These are phyloP conservation scores for Penicillium verhagenii DNA, from an alignment of 495 filamentous ascomycete species.

Conservation along the genomic window DNA sequence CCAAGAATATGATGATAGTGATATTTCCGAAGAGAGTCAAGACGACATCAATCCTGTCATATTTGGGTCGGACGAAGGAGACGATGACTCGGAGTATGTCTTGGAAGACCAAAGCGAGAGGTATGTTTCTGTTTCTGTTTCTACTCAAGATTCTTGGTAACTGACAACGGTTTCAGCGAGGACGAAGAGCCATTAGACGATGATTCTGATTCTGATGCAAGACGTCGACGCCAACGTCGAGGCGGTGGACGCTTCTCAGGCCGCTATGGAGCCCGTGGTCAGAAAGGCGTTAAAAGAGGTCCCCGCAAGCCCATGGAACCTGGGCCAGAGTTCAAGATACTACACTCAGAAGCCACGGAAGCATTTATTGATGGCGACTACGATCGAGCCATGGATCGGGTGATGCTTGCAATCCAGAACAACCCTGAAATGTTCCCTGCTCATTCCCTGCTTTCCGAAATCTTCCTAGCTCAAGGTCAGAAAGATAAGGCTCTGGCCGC, in stretches of 20 bases:
- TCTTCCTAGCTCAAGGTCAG: slow-evolving; percentile 67
- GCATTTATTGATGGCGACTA: slow-evolving; percentile 67
- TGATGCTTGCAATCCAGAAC: slow-evolving; percentile 68
- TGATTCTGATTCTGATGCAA: slow-evolving; percentile 26
- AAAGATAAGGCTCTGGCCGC: slow-evolving; percentile 65
- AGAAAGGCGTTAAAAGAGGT: slow-evolving; percentile 55
- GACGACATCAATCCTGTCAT: slow-evolving; percentile 1
- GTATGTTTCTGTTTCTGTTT: slow-evolving; percentile 25
- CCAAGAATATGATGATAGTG: slow-evolving; percentile 9
- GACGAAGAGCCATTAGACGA: slow-evolving; percentile 32
- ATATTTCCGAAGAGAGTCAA: slow-evolving; percentile 6
- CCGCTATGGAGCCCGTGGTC: slow-evolving; percentile 45
- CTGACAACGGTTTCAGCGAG: slow-evolving; percentile 2
- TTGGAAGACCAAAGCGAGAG: slow-evolving; percentile 28
- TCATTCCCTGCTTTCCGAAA: slow-evolving; percentile 71
- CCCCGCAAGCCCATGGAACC: slow-evolving; percentile 73
- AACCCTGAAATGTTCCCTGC: slow-evolving; percentile 83
- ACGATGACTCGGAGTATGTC: slow-evolving; percentile 28
- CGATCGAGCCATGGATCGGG: slow-evolving; percentile 59
- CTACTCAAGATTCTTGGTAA: neutral
- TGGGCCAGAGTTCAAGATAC: slow-evolving; percentile 68
- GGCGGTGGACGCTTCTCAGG: slow-evolving; percentile 42
- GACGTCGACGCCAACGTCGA: slow-evolving; percentile 32
- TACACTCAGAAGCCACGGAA: slow-evolving; percentile 67
- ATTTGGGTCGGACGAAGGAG: slow-evolving; percentile 12